Evolutionary conservation across 2,329 filamentous ascomycete species (phyloP), one percentile per base, ranked within the genome.

Genomic region (Exophiala dermatitidis): DNA sequence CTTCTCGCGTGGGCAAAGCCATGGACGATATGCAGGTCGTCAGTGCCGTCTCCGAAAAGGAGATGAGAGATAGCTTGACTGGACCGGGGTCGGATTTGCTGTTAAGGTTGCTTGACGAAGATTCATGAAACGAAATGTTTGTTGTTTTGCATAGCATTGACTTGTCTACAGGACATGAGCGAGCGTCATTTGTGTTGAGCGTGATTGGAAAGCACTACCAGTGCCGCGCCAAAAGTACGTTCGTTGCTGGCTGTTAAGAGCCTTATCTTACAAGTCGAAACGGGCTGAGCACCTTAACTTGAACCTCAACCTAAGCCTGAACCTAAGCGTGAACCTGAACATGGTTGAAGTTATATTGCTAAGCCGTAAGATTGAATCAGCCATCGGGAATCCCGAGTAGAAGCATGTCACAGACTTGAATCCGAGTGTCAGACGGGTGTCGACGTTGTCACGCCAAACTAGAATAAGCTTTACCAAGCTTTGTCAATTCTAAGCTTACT

Each of bases 31-130:
- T 83, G 68, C 80, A 84, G 50, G 79, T 95, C 45, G 84, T 85
- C 2, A 90, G 88, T 69, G 87, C 82, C 65, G 85, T 90, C 19
- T 83, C 83, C n/a, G 84, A 88, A 65, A 85, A 81, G 64, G 90
- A 95, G 71, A 78, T 95, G 60, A 80, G 84, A 61, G 78, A 78
- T 52, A 83, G 86, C 50, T 80, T 89, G 38, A 80, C 69, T 42
- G 76, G 78, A 28, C 71, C 76, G n/a, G 77, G 77, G 26, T 72
- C 73, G 52, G 72, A 70, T 32, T 71, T 77, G 48, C 64, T 77
- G 46, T 64, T 66, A 54, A 64, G 68, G 6, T 58, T 77, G 36
- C 65, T 76, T 38, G 60, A 62, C 29, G 61, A 63, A 28, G 33
- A 52, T 48, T 53, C 33, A 50, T 37, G 45, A 38, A 28, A 42